Evolutionary conservation across 1,139 yeast species (phyloP).

Genomic region (Yamadazyma buinensis): DNA sequence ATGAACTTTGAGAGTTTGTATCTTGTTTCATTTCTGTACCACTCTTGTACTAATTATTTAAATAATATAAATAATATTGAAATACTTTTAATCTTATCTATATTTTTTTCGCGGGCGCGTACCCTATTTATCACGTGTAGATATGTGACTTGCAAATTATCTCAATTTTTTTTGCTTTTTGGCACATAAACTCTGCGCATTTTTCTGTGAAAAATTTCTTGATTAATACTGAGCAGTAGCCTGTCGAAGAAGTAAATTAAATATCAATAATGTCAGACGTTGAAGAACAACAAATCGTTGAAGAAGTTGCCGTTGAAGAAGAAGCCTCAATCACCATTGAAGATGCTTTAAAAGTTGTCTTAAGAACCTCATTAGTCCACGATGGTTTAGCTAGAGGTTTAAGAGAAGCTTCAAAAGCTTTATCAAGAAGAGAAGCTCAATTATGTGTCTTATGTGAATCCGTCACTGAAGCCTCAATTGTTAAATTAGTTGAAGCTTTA

Average conservation of each 20-base stretch:
- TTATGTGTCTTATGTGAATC: conserved; percentile 97
- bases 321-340: conserved; percentile 91
- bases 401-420: conserved; percentile 99
- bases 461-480: conserved; percentile 96
- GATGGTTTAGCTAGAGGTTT: conserved; percentile 99
- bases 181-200: conserved; percentile 1
- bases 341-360: conserved; percentile 97
- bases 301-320: conserved; percentile 79
- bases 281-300: conserved; percentile 82
- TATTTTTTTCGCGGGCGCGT: too few species aligned
- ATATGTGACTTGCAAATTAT: conserved; percentile 3
- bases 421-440: conserved; percentile 96
- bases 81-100: too few species aligned
- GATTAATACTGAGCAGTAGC: conserved; percentile 71
- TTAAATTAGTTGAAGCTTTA: conserved; percentile 98
- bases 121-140: conserved; percentile 6
- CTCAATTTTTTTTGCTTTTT: too few species aligned
- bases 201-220: conserved; percentile 12
- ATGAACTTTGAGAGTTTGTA: too few species aligned
- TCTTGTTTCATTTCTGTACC: too few species aligned
- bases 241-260: conserved; percentile 76
- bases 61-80: too few species aligned
- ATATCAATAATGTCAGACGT: conserved; percentile 70
- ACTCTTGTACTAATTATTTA: too few species aligned
- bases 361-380: conserved; percentile 96